Base-by-base conservation (phyloP, 2,329 filamentous ascomycete genomes). In the Dactylonectria estremocensis region DNA sequence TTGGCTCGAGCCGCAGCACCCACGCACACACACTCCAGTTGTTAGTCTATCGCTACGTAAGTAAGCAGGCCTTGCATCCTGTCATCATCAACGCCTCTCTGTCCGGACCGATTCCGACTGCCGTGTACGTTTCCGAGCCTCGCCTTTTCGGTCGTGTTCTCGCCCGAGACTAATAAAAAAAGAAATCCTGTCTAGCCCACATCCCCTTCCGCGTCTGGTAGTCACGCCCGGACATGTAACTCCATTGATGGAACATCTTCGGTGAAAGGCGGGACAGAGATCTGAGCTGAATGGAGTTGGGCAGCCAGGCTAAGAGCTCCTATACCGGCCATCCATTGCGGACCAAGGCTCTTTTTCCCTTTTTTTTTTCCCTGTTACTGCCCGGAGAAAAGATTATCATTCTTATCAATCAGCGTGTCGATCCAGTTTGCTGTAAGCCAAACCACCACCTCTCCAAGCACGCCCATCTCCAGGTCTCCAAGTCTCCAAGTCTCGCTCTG, bases 41-140 rank as follows among this genome's bases (percentile, higher is more conserved):
- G 7, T 28, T 28, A 28, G 24, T 28, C 24, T 28, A 28, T 8
- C 37, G 16, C 37, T 8, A n/a, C 8, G 40, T 43, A 43, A 8
- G 40, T 31, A 33, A 50, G 14, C 13, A 46, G 35, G 43, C 43
- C 43, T 64, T 49, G 43, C 9, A 10, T 62, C 45, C 49, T 58
- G 55, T 67, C 65, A 64, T 67, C 65, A 64, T 64, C 50, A 55
- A 64, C 40, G 22, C 40, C 55, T 56, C 20, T 20, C 20, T 13
- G 33, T 33, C 56, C 62, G 62, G 63, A 45, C 63, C 63, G 63
- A 66, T 66, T 66, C 63, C 45, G 50, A 66, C 63, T 45, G 57
- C 49, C 43, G 56, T 35, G 24, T 56, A 64, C 62, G 40, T 59
- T 53, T 55, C 55, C 55, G 37, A 64, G 11, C 49, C 22, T 61